Base-by-base conservation (phyloP, 257 asterid genomes). In the Leonotis leonurus region DNA sequence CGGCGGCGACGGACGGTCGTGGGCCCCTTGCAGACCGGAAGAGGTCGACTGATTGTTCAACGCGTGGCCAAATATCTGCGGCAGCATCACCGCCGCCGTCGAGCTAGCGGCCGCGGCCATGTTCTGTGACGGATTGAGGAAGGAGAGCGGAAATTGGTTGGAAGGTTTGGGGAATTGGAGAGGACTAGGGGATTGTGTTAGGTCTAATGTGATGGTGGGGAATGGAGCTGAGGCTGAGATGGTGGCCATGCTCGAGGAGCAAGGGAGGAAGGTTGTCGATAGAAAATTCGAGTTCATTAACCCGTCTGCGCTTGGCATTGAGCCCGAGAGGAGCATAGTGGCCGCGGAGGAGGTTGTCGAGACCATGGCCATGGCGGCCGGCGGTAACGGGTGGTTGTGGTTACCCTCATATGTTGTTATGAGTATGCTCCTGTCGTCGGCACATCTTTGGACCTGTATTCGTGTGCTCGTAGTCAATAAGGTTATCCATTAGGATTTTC, bases 351-450 rank as follows among this genome's bases (percentile, higher is more conserved):
- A 85, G n/a, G 99, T 92, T 0, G 99, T 80, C 2, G 97, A 78
- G 32, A 94, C 97, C 99, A 92, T 92, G 5, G 90, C 95, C 91
- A 89, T 83, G 37, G 99, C 99, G 22, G 99, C 94, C 12, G 97
- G 97, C 1, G 99, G 99, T 58, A 92, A 69, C 1, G 95, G 94
- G 73, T 92, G 99, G 73, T 83, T 89, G 85, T 92, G 99, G 37
- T 78, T 89, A 24, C 97, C 97, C 70, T 92, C 99, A 33, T 92
- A 92, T 3, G 99, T 89, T 51, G 99, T 92, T 57, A 86, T 79
- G 10, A 92, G 72, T 35, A 92, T 85, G 36, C 74, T 77, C 32
- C 73, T 80, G 44, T 92, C 99, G 27, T 86, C 95, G 0, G 95
- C 95, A 18, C 96, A 86, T 80, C 99, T 85, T 79, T 92, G 99